These are phyloP conservation scores for Dissophora globulifera DNA, from an alignment of 192 early-diverging fungal species.

Conservation along the genomic window DNA sequence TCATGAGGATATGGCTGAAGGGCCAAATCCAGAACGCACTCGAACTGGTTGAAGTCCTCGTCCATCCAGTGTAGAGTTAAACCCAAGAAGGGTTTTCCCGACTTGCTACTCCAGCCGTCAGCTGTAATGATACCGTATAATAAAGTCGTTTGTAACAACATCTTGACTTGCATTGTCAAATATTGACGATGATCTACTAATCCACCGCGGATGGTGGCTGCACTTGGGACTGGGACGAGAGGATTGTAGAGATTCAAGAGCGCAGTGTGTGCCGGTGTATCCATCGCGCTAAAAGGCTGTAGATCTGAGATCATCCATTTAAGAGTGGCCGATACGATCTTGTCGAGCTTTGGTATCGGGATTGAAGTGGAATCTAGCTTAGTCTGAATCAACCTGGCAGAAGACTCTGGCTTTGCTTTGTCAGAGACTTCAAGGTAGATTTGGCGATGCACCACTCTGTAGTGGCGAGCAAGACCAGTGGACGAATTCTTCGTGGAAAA, in stretches of 20 bases:
- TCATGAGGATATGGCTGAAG: slow-evolving; percentile 13
- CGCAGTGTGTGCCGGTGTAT: background rate
- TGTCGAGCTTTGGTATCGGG: background rate
- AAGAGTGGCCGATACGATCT: background rate
- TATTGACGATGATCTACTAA: background rate
- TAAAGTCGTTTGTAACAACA: background rate
- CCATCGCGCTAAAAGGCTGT: background rate
- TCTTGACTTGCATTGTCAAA: background rate
- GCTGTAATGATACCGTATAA: background rate
- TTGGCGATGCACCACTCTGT: background rate
- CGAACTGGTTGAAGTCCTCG: background rate
- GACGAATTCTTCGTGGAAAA: background rate
- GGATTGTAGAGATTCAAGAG: background rate
- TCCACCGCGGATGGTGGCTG: background rate
- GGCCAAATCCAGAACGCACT: slow-evolving; percentile 3
- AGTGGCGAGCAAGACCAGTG: background rate
- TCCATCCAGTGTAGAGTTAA: slow-evolving; percentile 9
- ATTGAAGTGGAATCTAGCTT: background rate
- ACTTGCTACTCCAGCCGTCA: slow-evolving; percentile 8
- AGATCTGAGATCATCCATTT: background rate
- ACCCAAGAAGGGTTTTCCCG: background rate
- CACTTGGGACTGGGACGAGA: background rate
- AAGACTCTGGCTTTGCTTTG: background rate
- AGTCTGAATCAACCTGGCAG: background rate
- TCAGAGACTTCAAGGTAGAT: background rate